Conservation (phyloP, 2,329 filamentous ascomycete species). For the Beauveria caledonica region DNA sequence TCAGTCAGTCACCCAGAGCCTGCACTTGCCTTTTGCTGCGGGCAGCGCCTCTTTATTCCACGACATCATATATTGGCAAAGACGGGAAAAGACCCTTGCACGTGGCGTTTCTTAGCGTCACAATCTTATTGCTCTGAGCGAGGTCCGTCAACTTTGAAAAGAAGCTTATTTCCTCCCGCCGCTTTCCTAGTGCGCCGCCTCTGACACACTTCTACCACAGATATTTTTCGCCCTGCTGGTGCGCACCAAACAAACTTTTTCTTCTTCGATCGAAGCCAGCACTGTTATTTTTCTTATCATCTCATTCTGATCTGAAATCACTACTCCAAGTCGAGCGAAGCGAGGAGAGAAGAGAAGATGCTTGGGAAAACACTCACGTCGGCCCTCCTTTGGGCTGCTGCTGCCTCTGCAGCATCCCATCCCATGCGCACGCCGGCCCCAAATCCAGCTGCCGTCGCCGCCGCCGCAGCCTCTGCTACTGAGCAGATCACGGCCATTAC, state of each 20-base stretch:
- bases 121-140: not conserved
- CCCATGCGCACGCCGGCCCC: constrained; percentile 7
- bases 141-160: constrained; percentile 6
- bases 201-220: not conserved
- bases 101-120: not conserved
- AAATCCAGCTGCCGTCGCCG: constrained; percentile 1
- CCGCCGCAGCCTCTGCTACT: constrained; percentile 10
- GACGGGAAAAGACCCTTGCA: not conserved
- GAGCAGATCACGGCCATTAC: constrained; percentile 28
- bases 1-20: too few species aligned
- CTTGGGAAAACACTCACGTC: not conserved
- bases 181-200: not conserved
- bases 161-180: constrained; percentile 8
- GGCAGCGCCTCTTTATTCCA: not conserved
- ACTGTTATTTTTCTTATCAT: not conserved
- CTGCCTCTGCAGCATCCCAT: constrained; percentile 1
- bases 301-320: too few species aligned
- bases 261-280: not conserved
- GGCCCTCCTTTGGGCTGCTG: constrained; percentile 1
- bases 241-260: not conserved
- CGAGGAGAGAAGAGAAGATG: not conserved
- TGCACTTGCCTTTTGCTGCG: not conserved
- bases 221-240: not conserved
- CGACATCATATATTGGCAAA: not conserved
- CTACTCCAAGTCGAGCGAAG: not conserved